Evolutionary conservation across 2,329 filamentous ascomycete genomes (phyloP), one percentile per base, ranked within the genome.

Genomic region (Xylaria multiplex): DNA sequence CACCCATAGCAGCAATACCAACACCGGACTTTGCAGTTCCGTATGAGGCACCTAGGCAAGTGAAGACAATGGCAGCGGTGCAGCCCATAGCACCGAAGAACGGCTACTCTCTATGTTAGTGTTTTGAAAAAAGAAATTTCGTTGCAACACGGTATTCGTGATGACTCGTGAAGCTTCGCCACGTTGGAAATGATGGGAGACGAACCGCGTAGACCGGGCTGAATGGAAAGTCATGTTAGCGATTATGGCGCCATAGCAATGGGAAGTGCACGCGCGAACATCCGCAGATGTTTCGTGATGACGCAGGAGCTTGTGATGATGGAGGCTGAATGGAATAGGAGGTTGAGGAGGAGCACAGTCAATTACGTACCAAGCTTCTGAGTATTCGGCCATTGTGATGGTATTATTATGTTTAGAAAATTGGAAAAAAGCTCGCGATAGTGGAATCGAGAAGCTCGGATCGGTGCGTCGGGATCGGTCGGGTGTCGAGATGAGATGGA

Each of bases 131-230:
- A 53, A 50, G 88, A 74, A 87, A 88, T 66, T 68, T 63, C 32
- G 60, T 19, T 37, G 61, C 43, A 57, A 59, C 46, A 43, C 52
- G 9, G 58, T 55, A 24, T 30, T 52, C 30, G 65, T 54, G 37
- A 58, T 59, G 52, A 62, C 49, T 54, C 27, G 62, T 72, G 70
- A 71, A 71, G 72, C 61, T 72, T 72, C 66, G 69, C 65, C 64
- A 61, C 54, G 66, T n/a, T n/a, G 46, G 14, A 42, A 59, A 42
- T 71, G 66, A 69, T 27, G 67, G 62, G 74, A 71, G 77, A 97
- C 95, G 93, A 89, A 98, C 96, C 88, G 96, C 93, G 86, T 98
- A 99, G 79, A 97, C 95, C 84, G 95, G 95, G 86, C 95, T 99
- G 77, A 70, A 79, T 57, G 65, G 71, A 69, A 66, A 67, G 64